A percentile compares a stretch with the other conserved stretches of the same genome.
Conservation (phyloP, 805 yeast genomes). For the Spathaspora boniae region DNA sequence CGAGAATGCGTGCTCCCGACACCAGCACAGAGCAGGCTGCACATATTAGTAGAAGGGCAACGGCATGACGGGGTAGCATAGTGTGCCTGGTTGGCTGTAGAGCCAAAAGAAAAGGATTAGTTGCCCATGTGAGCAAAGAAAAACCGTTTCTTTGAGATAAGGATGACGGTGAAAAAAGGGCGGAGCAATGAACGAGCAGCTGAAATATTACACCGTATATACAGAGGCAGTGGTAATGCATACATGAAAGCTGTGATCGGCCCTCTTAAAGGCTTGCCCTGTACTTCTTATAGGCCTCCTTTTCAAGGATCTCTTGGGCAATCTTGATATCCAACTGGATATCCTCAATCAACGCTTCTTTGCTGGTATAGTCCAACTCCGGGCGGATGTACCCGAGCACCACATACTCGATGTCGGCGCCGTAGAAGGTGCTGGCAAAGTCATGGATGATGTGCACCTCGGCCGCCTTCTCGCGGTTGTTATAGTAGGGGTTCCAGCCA, state of each 20-base stretch:
- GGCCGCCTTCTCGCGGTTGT: constrained; percentile 75
- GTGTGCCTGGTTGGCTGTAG: too few relatives aligned
- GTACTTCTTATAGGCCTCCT: constrained; percentile 13
- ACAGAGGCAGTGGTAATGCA: neutral
- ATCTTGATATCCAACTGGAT: constrained; percentile 75
- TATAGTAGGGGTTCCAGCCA: constrained; percentile 93
- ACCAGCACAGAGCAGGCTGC: too few relatives aligned
- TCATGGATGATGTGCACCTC: constrained; percentile 83
- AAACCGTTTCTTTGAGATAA: too few relatives aligned
- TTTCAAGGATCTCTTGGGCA: constrained; percentile 48
- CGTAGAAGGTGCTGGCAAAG: constrained; percentile 68
- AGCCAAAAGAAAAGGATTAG: too few relatives aligned
- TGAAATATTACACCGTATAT: neutral
- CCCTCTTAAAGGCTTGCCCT: constrained; percentile 2
- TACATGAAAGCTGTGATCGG: neutral
- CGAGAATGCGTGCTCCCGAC: too few relatives aligned
- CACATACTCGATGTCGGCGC: constrained; percentile 65
- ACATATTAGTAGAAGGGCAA: too few relatives aligned
- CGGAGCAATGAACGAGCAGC: neutral
- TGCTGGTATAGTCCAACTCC: constrained; percentile 78
- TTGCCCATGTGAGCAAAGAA: too few relatives aligned
- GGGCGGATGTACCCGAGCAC: constrained; percentile 90
- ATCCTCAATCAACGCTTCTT: constrained; percentile 81
- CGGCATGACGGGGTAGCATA: too few relatives aligned
- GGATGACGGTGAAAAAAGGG: too few relatives aligned